Base-by-base conservation (phyloP, 345 rosid species). In the Lepidium didymum region DNA sequence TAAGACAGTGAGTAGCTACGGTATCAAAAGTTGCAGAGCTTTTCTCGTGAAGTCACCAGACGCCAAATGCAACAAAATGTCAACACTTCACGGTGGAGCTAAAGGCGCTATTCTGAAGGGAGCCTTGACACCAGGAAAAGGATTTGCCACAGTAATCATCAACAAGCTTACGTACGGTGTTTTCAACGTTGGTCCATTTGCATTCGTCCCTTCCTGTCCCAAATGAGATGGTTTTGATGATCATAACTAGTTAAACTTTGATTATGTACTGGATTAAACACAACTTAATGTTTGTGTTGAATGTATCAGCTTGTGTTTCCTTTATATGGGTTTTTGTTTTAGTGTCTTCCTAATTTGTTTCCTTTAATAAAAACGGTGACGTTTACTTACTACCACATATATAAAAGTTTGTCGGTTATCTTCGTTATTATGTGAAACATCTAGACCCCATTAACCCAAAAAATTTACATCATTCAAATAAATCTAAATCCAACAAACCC, bases 181-280 rank as follows among this genome's bases (percentile, higher is more conserved):
- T 27, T 90, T 41, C 85, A 52, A 70, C 2, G 94, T 80, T 41
- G 96, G 96, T 1, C 97, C 97, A 7, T 80, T 90, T 34, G 94
- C 92, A 12, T 93, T 85, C 65, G 92, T 83, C 51, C 86, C 57
- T 36, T 16, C 18, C 47, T 73, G 72, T 47, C 71, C 67, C 33
- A 71, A 71, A 62, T 70, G 47, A 70, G 46, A 52, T 49, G 67
- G 52, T 69, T 36, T 27, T 45, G 8, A n/a, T 12, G 19, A 12
- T 21, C 14, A 31, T 51, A 52, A 27, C 44, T 57, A 46, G 27
- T 55, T n/a, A 23, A 36, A 51, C 67, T 50, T 41, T 41, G 7
- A 4, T 50, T 50, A 59, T 29, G 43, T n/a, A n/a, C n/a, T 5
- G 35, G 38, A 18, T 59, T 58, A 7, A 57, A 57, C 47, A 46